Evolutionary conservation across 140 eudicot genomes (phyloP).

Genomic region (Eryngium alpinum): DNA sequence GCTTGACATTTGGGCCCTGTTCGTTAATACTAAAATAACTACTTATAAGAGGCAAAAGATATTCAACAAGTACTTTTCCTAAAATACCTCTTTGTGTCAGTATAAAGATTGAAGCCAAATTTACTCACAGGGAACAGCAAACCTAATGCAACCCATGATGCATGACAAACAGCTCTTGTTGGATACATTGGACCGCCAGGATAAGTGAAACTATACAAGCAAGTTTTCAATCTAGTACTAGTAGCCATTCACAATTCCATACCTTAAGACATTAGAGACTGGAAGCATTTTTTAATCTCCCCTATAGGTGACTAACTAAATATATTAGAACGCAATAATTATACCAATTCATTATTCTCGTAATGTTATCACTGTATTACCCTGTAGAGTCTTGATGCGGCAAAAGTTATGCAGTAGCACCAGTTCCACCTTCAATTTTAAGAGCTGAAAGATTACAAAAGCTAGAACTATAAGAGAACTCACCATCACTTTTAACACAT

Average conservation of each 20-base stretch:
- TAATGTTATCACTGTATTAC: conserved; percentile 17
- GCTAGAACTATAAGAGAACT: not conserved
- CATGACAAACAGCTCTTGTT: conserved; percentile 95
- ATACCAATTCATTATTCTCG: no score
- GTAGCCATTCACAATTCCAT: conserved; percentile 89
- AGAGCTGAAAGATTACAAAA: conserved; percentile 43
- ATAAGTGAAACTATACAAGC: conserved; percentile 91
- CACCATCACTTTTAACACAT: not conserved
- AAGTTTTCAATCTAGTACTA: conserved; percentile 82
- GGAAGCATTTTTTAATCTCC: not conserved
- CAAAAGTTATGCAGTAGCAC: conserved; percentile 81
- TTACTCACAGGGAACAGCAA: conserved; percentile 85
- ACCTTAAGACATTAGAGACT: conserved; percentile 31
- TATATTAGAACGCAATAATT: not conserved
- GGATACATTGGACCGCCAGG: conserved; percentile 99
- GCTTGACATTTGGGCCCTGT: no score
- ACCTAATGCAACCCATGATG: conserved; percentile 95
- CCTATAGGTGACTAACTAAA: not conserved
- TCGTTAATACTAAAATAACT: no score
- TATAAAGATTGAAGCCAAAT: not conserved
- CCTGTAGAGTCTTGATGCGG: conserved; percentile 64
- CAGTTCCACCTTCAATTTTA: conserved; percentile 87
- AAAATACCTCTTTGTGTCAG: no score
- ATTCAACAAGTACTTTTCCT: no score
- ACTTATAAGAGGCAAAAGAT: no score